Evolutionary conservation across 192 early-diverging fungal species (phyloP), one percentile per base, ranked within the genome.

Genomic region (Rhizophlyctis rosea): DNA sequence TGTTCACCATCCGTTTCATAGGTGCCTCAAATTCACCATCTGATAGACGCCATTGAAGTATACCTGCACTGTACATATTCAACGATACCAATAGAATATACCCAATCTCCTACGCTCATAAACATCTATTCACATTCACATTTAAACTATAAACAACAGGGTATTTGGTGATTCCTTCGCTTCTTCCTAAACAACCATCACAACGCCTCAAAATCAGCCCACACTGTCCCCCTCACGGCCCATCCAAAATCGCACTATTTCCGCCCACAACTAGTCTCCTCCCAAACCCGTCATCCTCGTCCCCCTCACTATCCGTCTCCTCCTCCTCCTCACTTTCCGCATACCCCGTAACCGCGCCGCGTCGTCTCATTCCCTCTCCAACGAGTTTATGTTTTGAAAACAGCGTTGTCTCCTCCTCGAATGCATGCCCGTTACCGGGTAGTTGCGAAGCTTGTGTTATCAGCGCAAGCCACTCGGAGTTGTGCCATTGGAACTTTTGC

Each of bases 401-500:
- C 54, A 30, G 21, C 29, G 18, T 29, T n/a, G 31, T 16, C 39
- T 25, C 34, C 49, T 23, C 23, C 36, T 47, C 60, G 53, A 9
- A 13, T 18, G 56, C 49, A 48, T 18, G n/a, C 14, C 25, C 21
- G 4, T 35, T 34, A 21, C 35, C 28, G 7, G 9, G 9, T 13
- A 13, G 39, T 18, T 13, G 18, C 9, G 39, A 44, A 0, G 68
- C 27, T 25, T 77, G 70, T 4, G 79, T 62, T 27, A 81, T 73
- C 11, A 76, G 62, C 18, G 57, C 32, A 5, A 81, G 50, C 75
- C 82, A 85, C 63, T 85, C 83, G 2, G 76, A 59, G 58, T 85
- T 85, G 68, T 85, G 83, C 67, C 70, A 83, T 24, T 76, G 71
- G 67, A 85, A 85, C 57, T 76, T 78, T 69, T 82, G 79, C 13